Conservation (phyloP, 2,329 filamentous ascomycete genomes). For the Coniella vitis region DNA sequence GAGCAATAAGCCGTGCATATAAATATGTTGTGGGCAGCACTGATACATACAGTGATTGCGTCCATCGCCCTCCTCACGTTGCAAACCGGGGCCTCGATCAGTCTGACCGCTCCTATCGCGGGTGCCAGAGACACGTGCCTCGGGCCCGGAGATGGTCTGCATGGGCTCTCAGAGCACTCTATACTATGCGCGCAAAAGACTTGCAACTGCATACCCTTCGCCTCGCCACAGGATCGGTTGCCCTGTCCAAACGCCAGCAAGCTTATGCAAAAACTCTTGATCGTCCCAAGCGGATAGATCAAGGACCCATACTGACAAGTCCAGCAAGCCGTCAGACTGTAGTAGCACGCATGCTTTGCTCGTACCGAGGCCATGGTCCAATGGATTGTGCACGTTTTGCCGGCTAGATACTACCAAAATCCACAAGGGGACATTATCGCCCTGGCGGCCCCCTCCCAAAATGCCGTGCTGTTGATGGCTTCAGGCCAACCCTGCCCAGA, state of each 20-base stretch:
- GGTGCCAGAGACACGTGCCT: too few species aligned
- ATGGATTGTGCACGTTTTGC: conserved; percentile 12
- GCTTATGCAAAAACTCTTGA: neutral
- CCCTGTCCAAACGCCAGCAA: neutral
- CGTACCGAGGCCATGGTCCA: neutral
- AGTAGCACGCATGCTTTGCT: neutral
- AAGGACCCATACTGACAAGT: neutral
- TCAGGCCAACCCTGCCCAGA: neutral
- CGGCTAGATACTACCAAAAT: neutral
- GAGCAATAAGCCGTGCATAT: too few species aligned
- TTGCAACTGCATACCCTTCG: too few species aligned
- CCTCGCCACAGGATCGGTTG: neutral
- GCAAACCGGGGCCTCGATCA: too few species aligned
- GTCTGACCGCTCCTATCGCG: too few species aligned
- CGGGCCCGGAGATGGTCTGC: too few species aligned
- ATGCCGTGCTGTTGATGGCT: neutral
- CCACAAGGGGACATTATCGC: neutral
- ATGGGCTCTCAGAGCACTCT: too few species aligned
- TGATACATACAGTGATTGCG: too few species aligned
- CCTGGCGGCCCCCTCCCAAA: neutral
- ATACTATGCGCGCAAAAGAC: too few species aligned
- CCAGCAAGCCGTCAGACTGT: neutral
- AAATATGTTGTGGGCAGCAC: too few species aligned
- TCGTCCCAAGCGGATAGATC: neutral
- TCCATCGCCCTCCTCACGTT: too few species aligned